Base-by-base conservation (phyloP, 2,329 filamentous ascomycete species). In the Exophiala bonariae region DNA sequence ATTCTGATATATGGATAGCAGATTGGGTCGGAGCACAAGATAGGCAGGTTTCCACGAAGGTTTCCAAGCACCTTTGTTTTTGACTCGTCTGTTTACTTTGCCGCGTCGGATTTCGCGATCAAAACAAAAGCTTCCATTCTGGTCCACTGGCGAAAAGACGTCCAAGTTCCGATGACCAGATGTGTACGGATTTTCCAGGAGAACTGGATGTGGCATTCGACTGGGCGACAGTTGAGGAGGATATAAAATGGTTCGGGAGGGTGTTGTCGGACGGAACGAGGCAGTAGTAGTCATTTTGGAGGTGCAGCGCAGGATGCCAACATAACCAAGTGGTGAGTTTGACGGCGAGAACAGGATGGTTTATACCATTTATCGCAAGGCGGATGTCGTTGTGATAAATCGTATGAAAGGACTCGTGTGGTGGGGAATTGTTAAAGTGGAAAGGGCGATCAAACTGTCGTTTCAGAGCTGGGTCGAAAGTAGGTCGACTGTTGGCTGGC, bases 111-210 rank as follows among this genome's bases (percentile, higher is more conserved):
- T 80, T 45, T 97, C 88, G 41, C 90, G 85, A 68, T 99, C 93
- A 63, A 95, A 95, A 63, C 93, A 91, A 66, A 96, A 99, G 68
- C 89, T 93, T 54, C 93, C 93, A 68, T 95, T 91, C 68, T 95
- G 86, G 64, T 92, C 95, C 55, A 97, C 89, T 3, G 90, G 89
- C 22, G 89, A 93, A 62, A 89, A 83, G 13, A 83, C 77, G 56
- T 87, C 82, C 34, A 85, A 64, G 19, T 72, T 74, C 19, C 81
- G 67, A 58, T 80, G 76, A 45, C 70, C 69, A 45, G 61, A 72
- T 48, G 70, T 68, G 59, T 59, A 59, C 9, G 55, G 50, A 23
- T 37, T 18, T 2, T 35, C 39, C 17, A 44, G 44, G 11, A 40
- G 17, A 16, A 41, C 47, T 10, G 39, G 19, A 22, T 36, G 30